Evolutionary conservation across 768 basidiomycete species (phyloP), one percentile per base, ranked within the genome.

Genomic region (Infundibulicybe gibba): DNA sequence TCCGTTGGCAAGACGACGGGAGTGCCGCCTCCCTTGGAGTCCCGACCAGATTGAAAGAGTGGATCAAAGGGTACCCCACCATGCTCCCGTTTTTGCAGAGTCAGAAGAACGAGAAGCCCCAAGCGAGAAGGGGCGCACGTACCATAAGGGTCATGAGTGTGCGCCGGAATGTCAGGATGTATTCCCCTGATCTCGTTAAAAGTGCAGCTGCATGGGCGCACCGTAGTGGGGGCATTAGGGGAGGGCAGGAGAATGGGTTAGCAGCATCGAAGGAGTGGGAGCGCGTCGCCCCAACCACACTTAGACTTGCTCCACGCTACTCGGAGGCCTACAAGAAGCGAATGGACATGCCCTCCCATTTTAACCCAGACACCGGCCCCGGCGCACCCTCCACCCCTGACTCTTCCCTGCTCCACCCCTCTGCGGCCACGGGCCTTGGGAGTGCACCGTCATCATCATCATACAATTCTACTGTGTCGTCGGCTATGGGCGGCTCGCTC

Each of bases 41-140:
- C 8, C 95, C 94, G 2, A 79, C 81, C 12, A 81, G 90, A n/a
- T 81, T 97, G 51, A 87, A 88, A 57, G 85, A 90, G 54, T 94
- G 92, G 90, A 87, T 95, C 51, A 79, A 87, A 49, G 89, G 89
- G 2, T 97, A 97, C 59, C 92, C 93, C 0, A 63, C 81, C 8
- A 90, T 85, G 77, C 69, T 95, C 3, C 80, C 89, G 1, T 68
- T 72, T 40, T 73, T 88, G 31, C 77, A 72, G 30, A 62, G 77
- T 42, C 74, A 75, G 53, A 67, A 67, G 41, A 66, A 74, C 21
- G 67, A 69, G 3, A 77, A 74, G 13, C 79, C 81, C 0, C 79
- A 84, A 49, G 79, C 90, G 0, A 77, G 94, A 19, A 77, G 81
- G 16, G 93, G 91, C 0, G 85, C 85, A 1, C 78, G 85, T 35